phyloP scores from a whole-genome alignment of 1,284 basidiomycete species.

The Neotropicomus parvogracilis region DNA sequence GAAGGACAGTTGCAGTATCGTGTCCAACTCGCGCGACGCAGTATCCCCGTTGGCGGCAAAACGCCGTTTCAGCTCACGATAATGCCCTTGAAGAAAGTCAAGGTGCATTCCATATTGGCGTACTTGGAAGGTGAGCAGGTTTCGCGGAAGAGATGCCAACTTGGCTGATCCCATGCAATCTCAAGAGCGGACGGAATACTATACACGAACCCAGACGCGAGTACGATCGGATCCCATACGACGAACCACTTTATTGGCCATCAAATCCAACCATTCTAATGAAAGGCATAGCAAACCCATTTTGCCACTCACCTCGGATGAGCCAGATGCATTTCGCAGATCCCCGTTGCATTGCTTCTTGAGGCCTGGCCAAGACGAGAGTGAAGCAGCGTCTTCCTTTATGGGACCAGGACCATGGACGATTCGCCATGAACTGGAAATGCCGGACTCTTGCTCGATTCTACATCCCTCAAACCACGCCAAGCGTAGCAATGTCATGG shows the following conservation, averaged over 20 bases:
- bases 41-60: constrained; percentile 79
- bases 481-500: constrained; percentile 73
- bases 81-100: constrained; percentile 83
- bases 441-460: constrained; percentile 53
- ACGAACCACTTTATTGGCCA: constrained; percentile 64
- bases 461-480: constrained; percentile 85
- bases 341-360: constrained; percentile 52
- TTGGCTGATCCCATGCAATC: neutral
- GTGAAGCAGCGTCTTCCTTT: constrained; percentile 54
- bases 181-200: constrained; percentile 79
- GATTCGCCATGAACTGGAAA: constrained; percentile 52
- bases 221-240: constrained; percentile 73
- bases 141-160: neutral
- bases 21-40: constrained; percentile 77
- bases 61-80: constrained; percentile 83
- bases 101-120: constrained; percentile 74
- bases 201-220: constrained; percentile 65
- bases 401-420: constrained; percentile 78
- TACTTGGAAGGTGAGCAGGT: constrained; percentile 72
- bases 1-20: constrained; percentile 86
- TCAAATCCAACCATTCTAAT: constrained; percentile 44
- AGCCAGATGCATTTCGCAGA: constrained; percentile 48
- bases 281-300: constrained; percentile 46
- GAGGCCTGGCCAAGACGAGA: constrained; percentile 44
- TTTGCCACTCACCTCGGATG: constrained; percentile 63